Percentiles rank a stretch among this genome's conserved stretches.
Conservation (phyloP, 805 yeast species). For the Yarrowia sp. region DNA sequence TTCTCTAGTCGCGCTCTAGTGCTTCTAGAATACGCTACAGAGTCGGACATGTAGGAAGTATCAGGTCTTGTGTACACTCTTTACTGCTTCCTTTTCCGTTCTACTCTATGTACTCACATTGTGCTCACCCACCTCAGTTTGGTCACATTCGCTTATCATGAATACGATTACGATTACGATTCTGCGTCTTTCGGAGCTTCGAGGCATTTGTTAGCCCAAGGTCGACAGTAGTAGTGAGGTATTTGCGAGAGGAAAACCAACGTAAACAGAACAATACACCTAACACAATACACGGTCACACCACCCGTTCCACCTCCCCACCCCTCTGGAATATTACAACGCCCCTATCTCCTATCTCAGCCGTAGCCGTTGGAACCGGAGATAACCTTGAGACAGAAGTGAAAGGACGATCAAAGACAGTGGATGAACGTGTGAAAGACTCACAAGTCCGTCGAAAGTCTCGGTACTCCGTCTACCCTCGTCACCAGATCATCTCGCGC, state of each 20-base stretch:
- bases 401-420: background rate
- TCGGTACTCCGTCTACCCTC: no score
- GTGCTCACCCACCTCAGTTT: no score
- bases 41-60: no score
- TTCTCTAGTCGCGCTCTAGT: no score
- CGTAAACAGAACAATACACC: background rate
- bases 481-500: constrained; percentile 7
- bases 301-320: no score
- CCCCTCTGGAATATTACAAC: no score
- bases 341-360: background rate
- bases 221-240: background rate
- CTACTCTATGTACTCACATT: no score
- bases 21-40: no score
- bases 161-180: constrained; percentile 5
- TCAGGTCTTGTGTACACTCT: no score
- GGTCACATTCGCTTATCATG: background rate
- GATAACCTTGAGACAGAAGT: constrained; percentile 9
- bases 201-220: constrained; percentile 15
- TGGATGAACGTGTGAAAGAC: background rate
- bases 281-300: no score
- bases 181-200: constrained; percentile 19
- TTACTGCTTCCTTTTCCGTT: no score
- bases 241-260: background rate
- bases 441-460: no score
- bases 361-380: constrained; percentile 26